A percentile compares a stretch with the other conserved stretches of the same genome.
These are phyloP conservation scores for Moricandia moricandioides DNA, from an alignment of 345 rosid species.

Conservation along the genomic window DNA sequence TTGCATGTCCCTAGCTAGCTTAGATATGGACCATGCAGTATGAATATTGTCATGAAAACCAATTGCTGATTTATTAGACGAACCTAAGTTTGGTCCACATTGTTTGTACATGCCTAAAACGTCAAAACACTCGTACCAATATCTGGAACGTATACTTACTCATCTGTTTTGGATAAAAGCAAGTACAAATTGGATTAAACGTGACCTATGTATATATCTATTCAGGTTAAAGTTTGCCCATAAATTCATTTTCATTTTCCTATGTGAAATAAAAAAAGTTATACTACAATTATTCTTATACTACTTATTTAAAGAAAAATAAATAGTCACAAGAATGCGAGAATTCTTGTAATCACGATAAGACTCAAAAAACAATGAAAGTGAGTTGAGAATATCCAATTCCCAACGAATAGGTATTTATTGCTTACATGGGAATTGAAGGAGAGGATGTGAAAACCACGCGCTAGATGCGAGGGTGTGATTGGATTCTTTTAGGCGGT, in stretches of 20 bases:
- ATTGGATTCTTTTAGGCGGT: conserved; percentile 25
- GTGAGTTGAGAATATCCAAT: conserved; percentile 5
- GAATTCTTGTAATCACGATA: conserved; percentile 10
- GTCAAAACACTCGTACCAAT: conserved; percentile 29
- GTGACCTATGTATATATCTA: conserved; percentile 7
- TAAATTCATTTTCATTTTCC: background rate
- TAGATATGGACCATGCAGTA: conserved; percentile 5
- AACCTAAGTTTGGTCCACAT: conserved; percentile 21
- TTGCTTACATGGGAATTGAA: background rate
- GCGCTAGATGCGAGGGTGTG: conserved; percentile 13
- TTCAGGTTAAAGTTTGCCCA: background rate
- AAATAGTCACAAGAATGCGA: background rate
- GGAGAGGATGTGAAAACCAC: background rate
- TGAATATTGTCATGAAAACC: background rate
- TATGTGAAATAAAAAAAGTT: background rate
- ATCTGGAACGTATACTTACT: conserved; percentile 24
- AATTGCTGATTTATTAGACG: conserved; percentile 2
- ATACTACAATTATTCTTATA: background rate
- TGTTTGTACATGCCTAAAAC: conserved; percentile 1
- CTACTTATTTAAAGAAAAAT: background rate
- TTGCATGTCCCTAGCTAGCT: conserved; percentile 17
- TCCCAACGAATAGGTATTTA: conserved; percentile 23
- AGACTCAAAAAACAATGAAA: conserved; percentile 14
- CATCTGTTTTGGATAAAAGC: background rate
- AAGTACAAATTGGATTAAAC: conserved; percentile 8